A percentile compares a stretch with the other conserved stretches of the same genome.
phyloP scores from a whole-genome alignment of 495 filamentous ascomycete genomes.

The Penicillium bovifimosum region DNA sequence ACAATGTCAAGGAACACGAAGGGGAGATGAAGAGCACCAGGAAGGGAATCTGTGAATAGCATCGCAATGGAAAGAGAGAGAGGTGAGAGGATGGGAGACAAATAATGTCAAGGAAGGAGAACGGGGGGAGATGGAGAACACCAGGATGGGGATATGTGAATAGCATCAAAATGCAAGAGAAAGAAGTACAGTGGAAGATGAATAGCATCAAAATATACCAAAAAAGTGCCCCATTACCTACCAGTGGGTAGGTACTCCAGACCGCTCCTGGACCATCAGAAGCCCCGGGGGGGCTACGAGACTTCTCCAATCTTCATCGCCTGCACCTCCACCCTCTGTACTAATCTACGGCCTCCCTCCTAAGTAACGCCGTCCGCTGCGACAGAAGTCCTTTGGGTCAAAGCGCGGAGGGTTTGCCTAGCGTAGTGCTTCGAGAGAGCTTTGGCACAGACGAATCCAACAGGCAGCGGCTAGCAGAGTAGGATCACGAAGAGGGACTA shows the following conservation, averaged over 20 bases:
- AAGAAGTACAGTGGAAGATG: too few relatives aligned
- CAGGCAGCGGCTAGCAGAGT: neutral
- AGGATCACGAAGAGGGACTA: too few relatives aligned
- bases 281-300: neutral
- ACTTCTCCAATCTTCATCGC: neutral
- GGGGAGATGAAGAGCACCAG: too few relatives aligned
- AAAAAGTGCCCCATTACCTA: neutral
- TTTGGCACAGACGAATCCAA: neutral
- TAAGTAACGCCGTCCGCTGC: neutral
- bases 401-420: neutral
- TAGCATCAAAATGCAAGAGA: neutral
- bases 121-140: too few relatives aligned
- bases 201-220: neutral
- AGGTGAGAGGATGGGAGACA: too few relatives aligned
- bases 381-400: neutral
- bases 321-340: neutral
- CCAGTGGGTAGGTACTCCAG: neutral
- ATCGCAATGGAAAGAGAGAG: neutral
- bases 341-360: neutral
- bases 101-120: too few relatives aligned
- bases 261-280: neutral
- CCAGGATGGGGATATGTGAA: too few relatives aligned
- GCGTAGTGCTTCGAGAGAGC: neutral
- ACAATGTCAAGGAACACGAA: too few relatives aligned
- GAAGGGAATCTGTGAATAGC: too few relatives aligned